A percentile compares a stretch with the other conserved stretches of the same genome.
phyloP scores from a whole-genome alignment of 2,329 filamentous ascomycete genomes.

The Colletotrichum horii region DNA sequence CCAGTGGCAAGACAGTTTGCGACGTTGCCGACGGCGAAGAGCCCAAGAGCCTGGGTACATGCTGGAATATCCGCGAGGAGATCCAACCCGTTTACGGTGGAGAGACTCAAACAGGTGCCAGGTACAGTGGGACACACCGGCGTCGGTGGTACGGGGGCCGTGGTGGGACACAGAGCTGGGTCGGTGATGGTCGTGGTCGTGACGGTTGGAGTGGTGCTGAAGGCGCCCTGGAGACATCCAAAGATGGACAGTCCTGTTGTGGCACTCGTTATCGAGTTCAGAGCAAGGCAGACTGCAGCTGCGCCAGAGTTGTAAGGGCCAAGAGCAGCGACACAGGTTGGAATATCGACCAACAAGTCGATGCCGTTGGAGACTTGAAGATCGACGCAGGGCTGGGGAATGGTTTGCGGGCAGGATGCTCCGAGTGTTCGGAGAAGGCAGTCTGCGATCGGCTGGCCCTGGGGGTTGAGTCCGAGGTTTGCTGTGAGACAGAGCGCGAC shows the following conservation, averaged over 20 bases:
- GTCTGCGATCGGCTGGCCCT: neutral
- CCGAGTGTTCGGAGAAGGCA: neutral
- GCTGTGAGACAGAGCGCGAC: neutral
- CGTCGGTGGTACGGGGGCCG: neutral
- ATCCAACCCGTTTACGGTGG: neutral
- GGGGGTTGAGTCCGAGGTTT: neutral
- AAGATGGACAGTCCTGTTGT: neutral
- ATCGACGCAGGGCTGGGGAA: neutral
- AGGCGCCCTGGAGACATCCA: neutral
- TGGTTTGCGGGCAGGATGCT: neutral
- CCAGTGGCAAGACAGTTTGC: neutral
- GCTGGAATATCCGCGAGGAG: neutral
- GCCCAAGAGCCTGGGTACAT: neutral
- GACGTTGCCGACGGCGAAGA: neutral
- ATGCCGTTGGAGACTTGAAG: neutral
- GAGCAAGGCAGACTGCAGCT: neutral
- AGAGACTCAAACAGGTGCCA: neutral
- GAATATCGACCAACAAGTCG: neutral
- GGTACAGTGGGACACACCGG: neutral
- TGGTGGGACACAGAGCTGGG: neutral
- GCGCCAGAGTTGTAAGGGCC: neutral
- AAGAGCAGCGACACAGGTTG: neutral
- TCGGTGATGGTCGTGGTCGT: accelerated
- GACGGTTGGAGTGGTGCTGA: neutral
- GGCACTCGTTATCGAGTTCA: neutral